phyloP scores from a whole-genome alignment of 495 filamentous ascomycete species.

The Neurospora cerealis region DNA sequence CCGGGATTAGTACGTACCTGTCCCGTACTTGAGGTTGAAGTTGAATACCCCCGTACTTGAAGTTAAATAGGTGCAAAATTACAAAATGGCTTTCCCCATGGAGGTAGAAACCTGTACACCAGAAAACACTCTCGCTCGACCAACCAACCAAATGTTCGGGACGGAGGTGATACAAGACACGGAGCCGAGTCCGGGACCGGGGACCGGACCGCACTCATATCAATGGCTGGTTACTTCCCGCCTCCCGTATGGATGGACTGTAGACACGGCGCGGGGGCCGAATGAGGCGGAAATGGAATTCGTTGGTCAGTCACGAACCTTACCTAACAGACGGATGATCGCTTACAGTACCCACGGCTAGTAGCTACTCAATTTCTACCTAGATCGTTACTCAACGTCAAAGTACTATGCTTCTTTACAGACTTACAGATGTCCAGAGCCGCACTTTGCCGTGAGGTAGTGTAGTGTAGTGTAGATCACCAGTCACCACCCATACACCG shows the following conservation, averaged over 20 bases:
- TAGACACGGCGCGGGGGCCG: neutral
- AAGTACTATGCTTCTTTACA: neutral
- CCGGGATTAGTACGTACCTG: neutral
- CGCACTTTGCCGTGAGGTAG: neutral
- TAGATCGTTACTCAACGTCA: neutral
- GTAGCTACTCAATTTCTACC: neutral
- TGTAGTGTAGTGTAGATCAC: neutral
- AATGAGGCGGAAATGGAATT: neutral
- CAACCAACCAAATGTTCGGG: too few species aligned
- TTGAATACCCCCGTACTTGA: too few species aligned
- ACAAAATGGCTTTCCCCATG: neutral
- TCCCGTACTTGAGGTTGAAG: too few species aligned
- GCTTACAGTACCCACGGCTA: neutral
- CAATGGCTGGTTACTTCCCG: too few species aligned
- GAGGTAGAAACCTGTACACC: too few species aligned
- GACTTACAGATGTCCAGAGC: neutral
- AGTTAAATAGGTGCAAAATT: too few species aligned
- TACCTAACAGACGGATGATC: neutral
- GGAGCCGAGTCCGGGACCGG: neutral
- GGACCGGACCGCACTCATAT: neutral
- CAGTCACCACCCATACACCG: neutral
- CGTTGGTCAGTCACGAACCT: neutral
- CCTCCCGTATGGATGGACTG: neutral
- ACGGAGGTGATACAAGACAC: neutral
- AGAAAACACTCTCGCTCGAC: too few species aligned